These are phyloP conservation scores for Emericellopsis cladophorae DNA, from an alignment of 2,329 filamentous ascomycete species.

Conservation along the genomic window DNA sequence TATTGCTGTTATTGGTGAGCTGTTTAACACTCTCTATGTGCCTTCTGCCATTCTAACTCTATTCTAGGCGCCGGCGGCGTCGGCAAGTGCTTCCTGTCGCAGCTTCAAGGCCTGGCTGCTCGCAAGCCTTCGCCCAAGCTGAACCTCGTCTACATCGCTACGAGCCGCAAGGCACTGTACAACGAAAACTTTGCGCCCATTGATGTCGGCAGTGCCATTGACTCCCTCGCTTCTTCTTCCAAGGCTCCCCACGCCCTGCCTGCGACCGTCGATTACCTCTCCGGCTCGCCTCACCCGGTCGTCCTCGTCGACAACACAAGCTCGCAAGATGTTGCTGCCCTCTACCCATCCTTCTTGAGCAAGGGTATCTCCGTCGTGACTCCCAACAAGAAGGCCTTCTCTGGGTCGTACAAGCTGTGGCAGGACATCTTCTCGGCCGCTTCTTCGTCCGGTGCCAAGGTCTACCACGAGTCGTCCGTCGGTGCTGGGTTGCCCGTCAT, in stretches of 20 bases:
- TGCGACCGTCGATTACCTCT: constrained; percentile 66
- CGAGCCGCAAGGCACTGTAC: constrained; percentile 73
- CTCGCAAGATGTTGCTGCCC: constrained; percentile 70
- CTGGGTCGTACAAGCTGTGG: constrained; percentile 69
- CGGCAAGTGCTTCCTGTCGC: constrained; percentile 78
- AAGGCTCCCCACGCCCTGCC: constrained; percentile 54
- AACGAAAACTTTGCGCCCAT: constrained; percentile 60
- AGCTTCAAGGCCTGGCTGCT: constrained; percentile 57
- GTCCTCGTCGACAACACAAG: constrained; percentile 94
- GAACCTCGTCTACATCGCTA: constrained; percentile 72
- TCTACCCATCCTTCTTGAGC: constrained; percentile 70
- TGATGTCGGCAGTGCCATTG: constrained; percentile 44
- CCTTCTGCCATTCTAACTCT: neutral
- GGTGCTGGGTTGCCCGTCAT: constrained; percentile 89
- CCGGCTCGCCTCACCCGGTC: constrained; percentile 62
- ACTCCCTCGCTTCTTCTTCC: constrained; percentile 50
- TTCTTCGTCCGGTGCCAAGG: constrained; percentile 56
- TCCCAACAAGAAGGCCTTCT: constrained; percentile 98
- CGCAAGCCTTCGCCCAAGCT: constrained; percentile 59
- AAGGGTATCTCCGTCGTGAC: constrained; percentile 85
- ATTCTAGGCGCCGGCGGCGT: constrained; percentile 75
- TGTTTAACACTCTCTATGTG: neutral
- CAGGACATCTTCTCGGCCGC: constrained; percentile 72
- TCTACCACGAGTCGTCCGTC: constrained; percentile 93
- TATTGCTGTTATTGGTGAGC: constrained; percentile 39